phyloP scores from a whole-genome alignment of 345 rosid species.

The Murraya koenigii region DNA sequence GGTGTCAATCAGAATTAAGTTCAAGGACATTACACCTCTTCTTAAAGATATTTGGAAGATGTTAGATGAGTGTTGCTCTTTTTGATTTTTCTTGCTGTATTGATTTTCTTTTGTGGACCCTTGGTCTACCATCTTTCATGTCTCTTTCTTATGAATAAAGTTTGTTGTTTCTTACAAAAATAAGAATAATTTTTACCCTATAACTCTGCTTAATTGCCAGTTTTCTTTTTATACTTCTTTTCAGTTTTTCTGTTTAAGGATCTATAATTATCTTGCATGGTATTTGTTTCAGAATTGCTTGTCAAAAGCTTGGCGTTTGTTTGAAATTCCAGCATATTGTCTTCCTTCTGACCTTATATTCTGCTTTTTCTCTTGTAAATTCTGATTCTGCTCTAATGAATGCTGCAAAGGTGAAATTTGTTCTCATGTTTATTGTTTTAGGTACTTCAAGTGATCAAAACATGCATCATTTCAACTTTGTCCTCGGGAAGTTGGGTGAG shows the following conservation, averaged over 20 bases:
- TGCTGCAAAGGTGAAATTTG: constrained; percentile 6
- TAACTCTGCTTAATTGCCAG: neutral
- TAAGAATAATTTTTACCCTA: neutral
- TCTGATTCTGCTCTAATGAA: neutral
- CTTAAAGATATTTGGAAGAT: too few species aligned
- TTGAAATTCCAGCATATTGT: neutral
- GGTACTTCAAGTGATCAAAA: constrained; percentile 77
- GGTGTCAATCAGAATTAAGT: neutral
- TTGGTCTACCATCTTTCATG: neutral
- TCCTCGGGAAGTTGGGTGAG: constrained; percentile 52
- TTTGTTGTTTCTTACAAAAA: neutral
- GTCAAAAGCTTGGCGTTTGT: neutral
- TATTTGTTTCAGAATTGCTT: neutral
- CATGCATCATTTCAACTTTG: constrained; percentile 51
- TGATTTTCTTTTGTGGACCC: neutral
- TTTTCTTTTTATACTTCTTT: neutral
- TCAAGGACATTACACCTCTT: neutral
- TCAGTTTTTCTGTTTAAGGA: neutral
- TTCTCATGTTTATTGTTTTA: constrained; percentile 22
- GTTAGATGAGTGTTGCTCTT: too few species aligned
- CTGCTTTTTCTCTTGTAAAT: neutral
- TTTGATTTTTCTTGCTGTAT: too few species aligned
- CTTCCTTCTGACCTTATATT: neutral
- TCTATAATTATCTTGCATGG: neutral
- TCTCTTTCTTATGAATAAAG: neutral